These are phyloP conservation scores for Cylindrodendrum hubeiense DNA, from an alignment of 2,329 filamentous ascomycete genomes.

Conservation along the genomic window DNA sequence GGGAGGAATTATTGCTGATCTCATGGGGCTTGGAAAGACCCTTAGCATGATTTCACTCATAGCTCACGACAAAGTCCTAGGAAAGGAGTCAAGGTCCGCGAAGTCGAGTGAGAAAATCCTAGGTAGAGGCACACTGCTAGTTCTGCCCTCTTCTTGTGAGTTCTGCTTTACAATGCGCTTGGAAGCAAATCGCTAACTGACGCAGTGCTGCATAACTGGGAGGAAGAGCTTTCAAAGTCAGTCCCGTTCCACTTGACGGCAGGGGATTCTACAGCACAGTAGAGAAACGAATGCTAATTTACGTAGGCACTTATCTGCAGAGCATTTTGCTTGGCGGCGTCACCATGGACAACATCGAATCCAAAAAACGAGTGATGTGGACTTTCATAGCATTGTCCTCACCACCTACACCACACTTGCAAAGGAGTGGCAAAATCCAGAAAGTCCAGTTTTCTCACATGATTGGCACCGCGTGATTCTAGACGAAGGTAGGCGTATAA, in stretches of 20 bases:
- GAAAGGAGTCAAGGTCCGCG: neutral
- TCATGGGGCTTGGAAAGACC: conserved; percentile 4
- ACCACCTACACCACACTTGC: conserved; percentile 4
- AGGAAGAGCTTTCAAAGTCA: neutral
- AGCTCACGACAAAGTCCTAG: neutral
- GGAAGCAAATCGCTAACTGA: neutral
- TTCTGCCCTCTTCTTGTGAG: conserved; percentile 3
- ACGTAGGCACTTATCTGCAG: neutral
- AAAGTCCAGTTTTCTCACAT: neutral
- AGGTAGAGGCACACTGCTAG: neutral
- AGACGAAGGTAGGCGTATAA: neutral
- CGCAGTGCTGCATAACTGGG: conserved; percentile 5
- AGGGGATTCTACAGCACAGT: neutral
- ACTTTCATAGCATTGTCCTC: conserved; percentile 4
- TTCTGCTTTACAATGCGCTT: neutral
- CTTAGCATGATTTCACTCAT: conserved; percentile 3
- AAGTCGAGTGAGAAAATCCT: neutral
- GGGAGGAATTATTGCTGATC: conserved; percentile 3
- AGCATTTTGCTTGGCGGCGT: neutral
- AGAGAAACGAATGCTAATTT: neutral
- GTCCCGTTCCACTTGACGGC: neutral
- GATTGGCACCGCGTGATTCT: conserved; percentile 7
- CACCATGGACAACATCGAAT: conserved; percentile 2
- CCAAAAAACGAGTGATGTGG: neutral
- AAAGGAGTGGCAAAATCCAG: neutral